A percentile compares a stretch with the other conserved stretches of the same genome.
Evolutionary conservation across 2,329 filamentous ascomycete genomes (phyloP).

Genomic region (Diaporthe destruens): DNA sequence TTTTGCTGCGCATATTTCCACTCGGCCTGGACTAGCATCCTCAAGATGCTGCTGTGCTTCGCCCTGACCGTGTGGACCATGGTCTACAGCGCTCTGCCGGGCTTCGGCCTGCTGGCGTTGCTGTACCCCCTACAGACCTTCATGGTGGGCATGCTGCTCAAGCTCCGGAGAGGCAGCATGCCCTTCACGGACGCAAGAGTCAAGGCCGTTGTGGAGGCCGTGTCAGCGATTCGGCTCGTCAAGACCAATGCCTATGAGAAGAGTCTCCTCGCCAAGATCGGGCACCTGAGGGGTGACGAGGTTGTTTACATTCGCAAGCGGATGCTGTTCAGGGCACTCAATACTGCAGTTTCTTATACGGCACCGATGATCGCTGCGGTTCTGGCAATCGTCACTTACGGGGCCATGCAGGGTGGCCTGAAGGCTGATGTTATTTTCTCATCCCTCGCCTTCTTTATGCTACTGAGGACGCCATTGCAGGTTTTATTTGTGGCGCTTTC

Average conservation of each 20-base stretch:
- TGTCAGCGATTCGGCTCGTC: constrained; percentile 47
- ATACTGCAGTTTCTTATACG: constrained; percentile 46
- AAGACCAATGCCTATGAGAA: constrained; percentile 48
- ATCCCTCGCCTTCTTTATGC: constrained; percentile 45
- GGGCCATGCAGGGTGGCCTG: constrained; percentile 40
- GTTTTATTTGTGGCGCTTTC: constrained; percentile 44
- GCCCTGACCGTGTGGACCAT: constrained; percentile 45
- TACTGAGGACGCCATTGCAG: constrained; percentile 45
- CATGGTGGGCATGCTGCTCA: constrained; percentile 45
- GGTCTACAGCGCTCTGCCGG: constrained; percentile 47
- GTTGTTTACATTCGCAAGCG: constrained; percentile 47
- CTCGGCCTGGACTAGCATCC: constrained; percentile 49
- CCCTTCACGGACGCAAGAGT: constrained; percentile 47
- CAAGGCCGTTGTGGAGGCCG: constrained; percentile 46
- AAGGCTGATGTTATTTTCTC: constrained; percentile 43
- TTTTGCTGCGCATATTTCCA: constrained; percentile 52
- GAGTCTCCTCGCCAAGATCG: constrained; percentile 45
- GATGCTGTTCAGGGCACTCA: constrained; percentile 46
- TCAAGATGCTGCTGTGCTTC: constrained; percentile 49
- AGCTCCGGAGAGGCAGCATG: constrained; percentile 47
- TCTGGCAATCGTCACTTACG: constrained; percentile 45
- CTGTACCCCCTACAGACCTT: constrained; percentile 46
- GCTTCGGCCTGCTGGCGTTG: constrained; percentile 46
- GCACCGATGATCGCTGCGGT: constrained; percentile 46
- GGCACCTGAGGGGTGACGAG: constrained; percentile 44